These are phyloP conservation scores for Corinectria fuckeliana DNA, from an alignment of 2,329 filamentous ascomycete species.

Conservation along the genomic window DNA sequence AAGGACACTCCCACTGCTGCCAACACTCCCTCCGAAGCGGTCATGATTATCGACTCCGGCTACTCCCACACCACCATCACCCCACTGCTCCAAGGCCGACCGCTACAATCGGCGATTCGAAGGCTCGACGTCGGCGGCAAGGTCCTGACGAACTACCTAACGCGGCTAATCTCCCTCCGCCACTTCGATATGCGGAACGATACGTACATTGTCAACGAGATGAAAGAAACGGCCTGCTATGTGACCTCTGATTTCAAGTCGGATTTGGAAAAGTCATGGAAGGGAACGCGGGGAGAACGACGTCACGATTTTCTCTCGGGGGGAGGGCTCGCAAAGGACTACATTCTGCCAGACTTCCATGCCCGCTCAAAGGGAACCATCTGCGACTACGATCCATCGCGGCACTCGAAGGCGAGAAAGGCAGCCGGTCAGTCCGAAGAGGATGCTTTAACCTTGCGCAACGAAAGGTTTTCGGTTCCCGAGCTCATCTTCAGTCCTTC, in stretches of 20 bases:
- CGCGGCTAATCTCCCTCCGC: conserved; percentile 85
- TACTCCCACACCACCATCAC: conserved; percentile 94
- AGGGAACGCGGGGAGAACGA: conserved; percentile 69
- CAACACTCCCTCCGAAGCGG: conserved; percentile 71
- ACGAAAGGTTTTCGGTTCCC: conserved; percentile 89
- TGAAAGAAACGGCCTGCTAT: conserved; percentile 90
- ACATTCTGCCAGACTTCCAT: conserved; percentile 85
- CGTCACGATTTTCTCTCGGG: conserved; percentile 57
- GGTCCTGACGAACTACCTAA: conserved; percentile 89
- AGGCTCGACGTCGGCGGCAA: conserved; percentile 92
- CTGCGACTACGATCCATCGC: conserved; percentile 76
- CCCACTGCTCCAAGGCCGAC: conserved; percentile 80
- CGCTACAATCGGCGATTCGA: conserved; percentile 81
- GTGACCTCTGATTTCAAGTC: conserved; percentile 76
- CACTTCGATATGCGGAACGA: conserved; percentile 98
- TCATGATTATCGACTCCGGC: conserved; percentile 89
- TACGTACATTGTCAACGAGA: conserved; percentile 90
- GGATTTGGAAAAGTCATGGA: conserved; percentile 87
- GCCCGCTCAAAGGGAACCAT: conserved; percentile 68
- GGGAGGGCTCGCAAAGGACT: conserved; percentile 80
- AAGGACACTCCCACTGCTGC: conserved; percentile 50
- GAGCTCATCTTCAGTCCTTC: conserved; percentile 87
- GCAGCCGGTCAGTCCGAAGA: conserved; percentile 60
- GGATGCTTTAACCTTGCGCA: conserved; percentile 84
- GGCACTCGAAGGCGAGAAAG: conserved; percentile 60